phyloP scores from a whole-genome alignment of 2,329 filamentous ascomycete genomes.

The Leptoxyphium fumago region DNA sequence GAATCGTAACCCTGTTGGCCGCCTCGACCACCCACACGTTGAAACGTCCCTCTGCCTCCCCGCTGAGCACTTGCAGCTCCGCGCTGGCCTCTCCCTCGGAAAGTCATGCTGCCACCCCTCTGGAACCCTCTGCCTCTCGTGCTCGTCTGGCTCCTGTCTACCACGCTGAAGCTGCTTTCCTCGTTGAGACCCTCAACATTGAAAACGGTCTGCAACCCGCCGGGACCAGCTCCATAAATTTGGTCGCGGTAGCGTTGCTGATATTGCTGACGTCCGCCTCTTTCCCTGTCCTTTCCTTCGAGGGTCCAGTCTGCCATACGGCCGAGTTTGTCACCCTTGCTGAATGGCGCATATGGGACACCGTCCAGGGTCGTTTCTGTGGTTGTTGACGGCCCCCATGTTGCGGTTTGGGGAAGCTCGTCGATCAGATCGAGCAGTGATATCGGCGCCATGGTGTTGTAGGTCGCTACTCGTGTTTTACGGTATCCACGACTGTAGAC shows the following conservation, averaged over 20 bases:
- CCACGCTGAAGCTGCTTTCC: conserved; percentile 93
- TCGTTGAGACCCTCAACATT: conserved; percentile 85
- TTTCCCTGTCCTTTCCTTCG: conserved; percentile 67
- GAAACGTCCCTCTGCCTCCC: conserved; percentile 56
- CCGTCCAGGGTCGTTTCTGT: conserved; percentile 82
- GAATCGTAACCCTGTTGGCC: conserved; percentile 61
- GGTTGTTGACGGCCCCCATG: conserved; percentile 74
- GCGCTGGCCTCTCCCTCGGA: conserved; percentile 55
- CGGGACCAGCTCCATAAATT: conserved; percentile 66
- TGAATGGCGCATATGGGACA: conserved; percentile 94
- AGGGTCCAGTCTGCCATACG: conserved; percentile 98
- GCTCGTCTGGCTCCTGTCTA: conserved; percentile 83
- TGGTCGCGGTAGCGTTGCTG: conserved; percentile 90
- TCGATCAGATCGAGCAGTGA: conserved; percentile 34
- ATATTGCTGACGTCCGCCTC: conserved; percentile 75
- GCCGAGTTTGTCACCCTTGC: conserved; percentile 95
- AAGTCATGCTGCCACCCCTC: conserved; percentile 77
- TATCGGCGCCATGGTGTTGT: conserved; percentile 27
- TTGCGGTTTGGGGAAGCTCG: conserved; percentile 27
- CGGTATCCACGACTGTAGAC: background rate
- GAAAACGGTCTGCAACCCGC: conserved; percentile 61
- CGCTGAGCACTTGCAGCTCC: conserved; percentile 57
- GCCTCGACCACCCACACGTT: conserved; percentile 53
- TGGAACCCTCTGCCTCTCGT: conserved; percentile 69
- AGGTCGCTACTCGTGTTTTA: too few relatives aligned